Percentiles rank a stretch among this genome's conserved stretches.
Conservation (phyloP, 2,329 filamentous ascomycete species). For the Diplodia corticola region DNA sequence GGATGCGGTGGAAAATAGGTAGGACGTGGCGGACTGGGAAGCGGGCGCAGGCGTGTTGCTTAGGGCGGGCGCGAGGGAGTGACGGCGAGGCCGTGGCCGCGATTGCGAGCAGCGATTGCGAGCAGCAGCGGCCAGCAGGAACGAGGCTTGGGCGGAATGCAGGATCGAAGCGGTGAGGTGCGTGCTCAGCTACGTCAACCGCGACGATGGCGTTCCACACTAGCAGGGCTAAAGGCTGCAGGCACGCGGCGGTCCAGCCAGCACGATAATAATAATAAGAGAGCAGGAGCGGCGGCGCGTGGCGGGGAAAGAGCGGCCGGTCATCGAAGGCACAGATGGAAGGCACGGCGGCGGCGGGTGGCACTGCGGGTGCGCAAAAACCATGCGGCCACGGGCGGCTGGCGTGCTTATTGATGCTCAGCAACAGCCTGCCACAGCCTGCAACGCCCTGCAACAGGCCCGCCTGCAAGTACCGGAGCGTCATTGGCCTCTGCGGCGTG, state of each 20-base stretch:
- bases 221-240: constrained; percentile 5
- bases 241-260: constrained; percentile 5
- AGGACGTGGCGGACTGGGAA: constrained; percentile 8
- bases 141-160: constrained; percentile 13
- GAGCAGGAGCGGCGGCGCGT: background rate
- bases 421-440: constrained; percentile 2
- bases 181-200: constrained; percentile 13
- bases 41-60: background rate
- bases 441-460: background rate
- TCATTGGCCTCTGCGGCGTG: constrained; percentile 3
- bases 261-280: background rate
- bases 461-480: background rate
- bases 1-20: background rate
- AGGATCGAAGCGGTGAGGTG: constrained; percentile 18
- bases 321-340: background rate
- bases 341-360: constrained; percentile 3
- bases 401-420: constrained; percentile 19
- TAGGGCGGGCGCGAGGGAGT: background rate
- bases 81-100: background rate
- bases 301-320: background rate
- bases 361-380: background rate
- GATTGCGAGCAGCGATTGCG: background rate
- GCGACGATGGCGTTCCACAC: constrained; percentile 7
- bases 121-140: background rate
- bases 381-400: background rate